A percentile compares a stretch with the other conserved stretches of the same genome.
phyloP scores from a whole-genome alignment of 495 filamentous ascomycete genomes.

The Aspergillus conjunctus region DNA sequence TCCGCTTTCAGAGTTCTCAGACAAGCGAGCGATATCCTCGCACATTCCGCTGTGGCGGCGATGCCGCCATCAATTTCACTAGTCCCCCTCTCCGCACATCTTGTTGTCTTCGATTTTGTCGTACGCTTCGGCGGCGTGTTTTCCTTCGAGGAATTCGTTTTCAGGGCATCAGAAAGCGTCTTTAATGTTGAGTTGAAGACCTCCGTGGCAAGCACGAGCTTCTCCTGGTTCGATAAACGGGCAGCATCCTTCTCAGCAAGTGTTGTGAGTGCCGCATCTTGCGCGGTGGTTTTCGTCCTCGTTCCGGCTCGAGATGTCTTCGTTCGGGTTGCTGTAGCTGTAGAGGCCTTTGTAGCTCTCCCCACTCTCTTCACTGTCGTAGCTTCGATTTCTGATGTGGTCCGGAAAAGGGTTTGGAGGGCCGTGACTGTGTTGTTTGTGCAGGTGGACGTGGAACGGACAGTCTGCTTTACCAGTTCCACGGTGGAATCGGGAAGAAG shows the following conservation, averaged over 20 bases:
- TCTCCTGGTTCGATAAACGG: conserved; percentile 59
- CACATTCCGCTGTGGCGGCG: conserved; percentile 67
- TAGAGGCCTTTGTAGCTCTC: conserved; percentile 29
- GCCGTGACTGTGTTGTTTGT: conserved; percentile 48
- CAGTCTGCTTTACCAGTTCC: conserved; percentile 51
- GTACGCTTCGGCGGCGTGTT: conserved; percentile 56
- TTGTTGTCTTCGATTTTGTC: conserved; percentile 32
- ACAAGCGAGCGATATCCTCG: conserved; percentile 69
- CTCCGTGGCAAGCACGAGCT: conserved; percentile 73
- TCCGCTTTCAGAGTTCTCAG: conserved; percentile 62
- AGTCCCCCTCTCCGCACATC: conserved; percentile 14
- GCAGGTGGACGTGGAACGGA: conserved; percentile 53
- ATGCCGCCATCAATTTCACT: conserved; percentile 36
- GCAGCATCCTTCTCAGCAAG: conserved; percentile 39
- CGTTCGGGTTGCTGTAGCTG: conserved; percentile 31
- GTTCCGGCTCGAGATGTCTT: conserved; percentile 41
- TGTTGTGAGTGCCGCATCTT: conserved; percentile 31
- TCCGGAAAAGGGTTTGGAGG: conserved; percentile 49
- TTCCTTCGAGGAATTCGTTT: conserved; percentile 45
- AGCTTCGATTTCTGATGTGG: conserved; percentile 28
- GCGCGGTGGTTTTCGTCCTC: conserved; percentile 35
- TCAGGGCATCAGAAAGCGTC: conserved; percentile 71
- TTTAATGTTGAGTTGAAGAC: conserved; percentile 78
- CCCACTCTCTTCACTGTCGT: conserved; percentile 13
- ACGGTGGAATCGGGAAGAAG: conserved; percentile 38